phyloP scores from a whole-genome alignment of 2,329 filamentous ascomycete species.

The Pezicula carpinea region DNA sequence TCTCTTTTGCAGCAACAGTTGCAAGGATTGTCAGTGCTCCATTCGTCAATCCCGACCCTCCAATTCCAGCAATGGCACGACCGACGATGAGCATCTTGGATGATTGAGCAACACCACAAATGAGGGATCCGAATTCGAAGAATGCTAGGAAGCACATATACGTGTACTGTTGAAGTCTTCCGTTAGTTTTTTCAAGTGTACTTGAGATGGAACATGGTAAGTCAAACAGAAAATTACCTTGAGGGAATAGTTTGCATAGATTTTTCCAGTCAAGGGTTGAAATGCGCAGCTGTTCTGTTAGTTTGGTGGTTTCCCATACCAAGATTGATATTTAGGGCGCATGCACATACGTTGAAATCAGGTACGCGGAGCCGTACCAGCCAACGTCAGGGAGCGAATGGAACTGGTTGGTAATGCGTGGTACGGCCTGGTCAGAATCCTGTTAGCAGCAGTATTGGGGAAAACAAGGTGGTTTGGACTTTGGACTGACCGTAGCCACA shows the following conservation, averaged over 20 bases:
- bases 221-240: conserved; percentile 21
- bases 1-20: conserved; percentile 19
- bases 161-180: conserved; percentile 4
- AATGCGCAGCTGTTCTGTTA: conserved; percentile 38
- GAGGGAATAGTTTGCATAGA: conserved; percentile 39
- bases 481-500: conserved; percentile 32
- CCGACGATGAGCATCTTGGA: conserved; percentile 50
- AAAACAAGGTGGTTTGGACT: too few species aligned
- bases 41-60: conserved; percentile 45
- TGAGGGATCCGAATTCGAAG: conserved; percentile 51
- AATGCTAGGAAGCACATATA: conserved; percentile 32
- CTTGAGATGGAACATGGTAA: too few species aligned
- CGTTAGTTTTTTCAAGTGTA: too few species aligned
- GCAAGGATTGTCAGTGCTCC: conserved; percentile 47
- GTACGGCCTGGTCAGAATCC: conserved; percentile 22
- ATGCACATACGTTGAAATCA: conserved; percentile 12
- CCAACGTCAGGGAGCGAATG: conserved; percentile 30
- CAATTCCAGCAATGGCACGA: conserved; percentile 48
- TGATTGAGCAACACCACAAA: conserved; percentile 45
- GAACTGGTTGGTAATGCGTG: conserved; percentile 31
- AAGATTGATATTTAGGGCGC: neutral
- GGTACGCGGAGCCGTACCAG: conserved; percentile 30
- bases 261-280: conserved; percentile 44
- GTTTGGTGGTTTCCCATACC: too few species aligned
- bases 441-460: neutral